phyloP scores from a whole-genome alignment of 352 stramenopile genomes.

The Pythium monospermum region DNA sequence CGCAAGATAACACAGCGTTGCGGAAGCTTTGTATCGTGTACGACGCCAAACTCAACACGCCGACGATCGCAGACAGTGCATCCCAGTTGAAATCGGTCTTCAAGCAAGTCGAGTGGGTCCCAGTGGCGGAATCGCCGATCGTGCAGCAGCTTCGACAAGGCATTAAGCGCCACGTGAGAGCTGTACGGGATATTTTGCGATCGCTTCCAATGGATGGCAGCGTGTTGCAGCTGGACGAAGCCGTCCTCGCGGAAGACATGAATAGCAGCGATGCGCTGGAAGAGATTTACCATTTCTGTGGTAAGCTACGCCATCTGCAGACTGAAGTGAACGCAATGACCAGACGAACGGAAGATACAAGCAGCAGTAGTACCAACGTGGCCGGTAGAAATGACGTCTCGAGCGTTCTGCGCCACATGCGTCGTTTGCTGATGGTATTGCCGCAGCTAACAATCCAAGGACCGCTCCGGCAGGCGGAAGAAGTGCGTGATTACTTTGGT shows the following conservation, averaged over 20 bases:
- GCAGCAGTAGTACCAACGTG: no score
- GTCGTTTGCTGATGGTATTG: slow-evolving; percentile 14
- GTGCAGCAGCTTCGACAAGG: slow-evolving; percentile 28
- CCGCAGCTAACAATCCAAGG: slow-evolving; percentile 6
- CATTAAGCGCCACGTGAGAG: slow-evolving; percentile 1
- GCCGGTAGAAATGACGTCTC: background rate
- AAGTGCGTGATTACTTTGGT: slow-evolving; percentile 8
- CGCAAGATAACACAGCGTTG: slow-evolving; percentile 26
- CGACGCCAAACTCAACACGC: slow-evolving; percentile 51
- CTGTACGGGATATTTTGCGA: background rate
- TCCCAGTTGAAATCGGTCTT: slow-evolving; percentile 36
- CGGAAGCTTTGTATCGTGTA: slow-evolving; percentile 39
- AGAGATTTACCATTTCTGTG: slow-evolving; percentile 5
- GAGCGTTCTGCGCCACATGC: slow-evolving; percentile 13
- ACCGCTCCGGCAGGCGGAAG: background rate
- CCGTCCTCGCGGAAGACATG: background rate
- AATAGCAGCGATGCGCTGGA: slow-evolving; percentile 6
- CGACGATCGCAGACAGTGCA: slow-evolving; percentile 46
- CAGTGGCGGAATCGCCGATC: slow-evolving; percentile 30
- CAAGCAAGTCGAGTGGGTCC: slow-evolving; percentile 59
- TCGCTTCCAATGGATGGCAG: background rate
- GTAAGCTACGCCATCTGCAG: slow-evolving; percentile 14
- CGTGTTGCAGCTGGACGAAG: background rate
- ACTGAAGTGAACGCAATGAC: no score
- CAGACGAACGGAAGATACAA: background rate